Base-by-base conservation (phyloP, 2,329 filamentous ascomycete genomes). In the Pseudogymnoascus sp. region DNA sequence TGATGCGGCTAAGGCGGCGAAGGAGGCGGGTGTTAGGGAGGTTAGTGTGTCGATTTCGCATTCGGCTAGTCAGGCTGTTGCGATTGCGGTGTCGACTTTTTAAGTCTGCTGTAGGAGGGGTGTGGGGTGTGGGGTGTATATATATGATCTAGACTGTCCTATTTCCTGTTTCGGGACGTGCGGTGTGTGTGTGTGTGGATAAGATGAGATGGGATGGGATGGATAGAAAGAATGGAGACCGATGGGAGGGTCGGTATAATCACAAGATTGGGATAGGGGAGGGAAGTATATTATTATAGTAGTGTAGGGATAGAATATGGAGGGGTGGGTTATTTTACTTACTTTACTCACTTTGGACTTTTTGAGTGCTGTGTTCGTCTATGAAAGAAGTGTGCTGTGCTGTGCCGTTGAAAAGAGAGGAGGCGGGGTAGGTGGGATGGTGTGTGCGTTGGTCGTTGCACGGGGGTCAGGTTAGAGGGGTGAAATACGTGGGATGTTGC, bases 1-100 rank as follows among this genome's bases (percentile, higher is more conserved):
- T 69, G 86, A 90, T 67, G 95, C 95, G 62, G 86, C 92, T 67
- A 79, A 85, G 62, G 92, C 91, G 63, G 95, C 95, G n/a, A 87
- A 89, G 75, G 83, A 90, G 76, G 92, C 89, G 25, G 92, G 93
- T 67, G 87, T 98, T 48, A 96, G 93, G 81, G 86, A 87, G 63
- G 88, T 98, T 68, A 93, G 84, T 69, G 90, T 99, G 70, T 96
- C 92, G 74, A 97, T 99, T 74, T 97, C 93, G 71, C 96, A 99
- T 79, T 95, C 90, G 41, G 93, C 98, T 71, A 88, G 83, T 65
- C 95, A 99, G 78, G 93, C 95, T 66, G 93, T 98, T 73, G 93
- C 95, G 54, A 90, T 99, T 72, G 95, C 96, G 1, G 89, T 96
- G 66, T 89, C 92, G 63, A 88, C 86, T 64, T 90, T 95, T 73